Base-by-base conservation (phyloP, 2,329 filamentous ascomycete species). In the Xylaria hypoxylon region DNA sequence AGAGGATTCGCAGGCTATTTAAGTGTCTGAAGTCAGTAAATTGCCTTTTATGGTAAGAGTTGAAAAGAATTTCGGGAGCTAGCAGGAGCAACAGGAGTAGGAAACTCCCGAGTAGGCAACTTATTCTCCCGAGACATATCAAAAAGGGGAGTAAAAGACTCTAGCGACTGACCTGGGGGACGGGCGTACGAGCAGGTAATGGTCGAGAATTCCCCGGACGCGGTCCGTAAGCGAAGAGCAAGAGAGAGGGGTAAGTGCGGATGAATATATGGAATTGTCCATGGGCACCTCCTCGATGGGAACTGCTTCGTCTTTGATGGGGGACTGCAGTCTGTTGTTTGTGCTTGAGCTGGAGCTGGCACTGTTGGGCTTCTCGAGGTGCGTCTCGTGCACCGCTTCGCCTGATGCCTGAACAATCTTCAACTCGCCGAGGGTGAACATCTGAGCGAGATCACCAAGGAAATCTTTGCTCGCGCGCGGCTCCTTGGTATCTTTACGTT, bases 341-440 rank as follows among this genome's bases (percentile, higher is more conserved):
- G 72, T 68, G 26, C 68, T 65, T 17, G 69, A 69, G 45, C 75
- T 71, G 4, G 67, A 57, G 19, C 80, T 78, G 47, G 84, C 81
- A 22, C 80, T 79, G 48, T 84, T 82, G 15, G 69, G 55, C 35
- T 82, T 82, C 5, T 86, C 83, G 28, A 85, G 81, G 8, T 75
- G 72, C 17, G 80, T 75, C 35, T 79, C 74, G 71, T 92, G 89
- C 83, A 91, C 88, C 45, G 83, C 82, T 1, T 91, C 90, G 13
- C 90, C 91, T 62, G 81, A 83, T 61, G 83, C 85, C 1, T 88
- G 84, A 0, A 92, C 87, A 0, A 85, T 89, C 51, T 88, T 87
- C 4, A 93, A 79, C 75, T 94, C 92, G 0, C 83, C 78, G 11
- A 87, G 82, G 62, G 90, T 92, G 75, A 94, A 87, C 84, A 92